Evolutionary conservation across 148 eudicot species (phyloP).

Genomic region (Polygonum maritimum): DNA sequence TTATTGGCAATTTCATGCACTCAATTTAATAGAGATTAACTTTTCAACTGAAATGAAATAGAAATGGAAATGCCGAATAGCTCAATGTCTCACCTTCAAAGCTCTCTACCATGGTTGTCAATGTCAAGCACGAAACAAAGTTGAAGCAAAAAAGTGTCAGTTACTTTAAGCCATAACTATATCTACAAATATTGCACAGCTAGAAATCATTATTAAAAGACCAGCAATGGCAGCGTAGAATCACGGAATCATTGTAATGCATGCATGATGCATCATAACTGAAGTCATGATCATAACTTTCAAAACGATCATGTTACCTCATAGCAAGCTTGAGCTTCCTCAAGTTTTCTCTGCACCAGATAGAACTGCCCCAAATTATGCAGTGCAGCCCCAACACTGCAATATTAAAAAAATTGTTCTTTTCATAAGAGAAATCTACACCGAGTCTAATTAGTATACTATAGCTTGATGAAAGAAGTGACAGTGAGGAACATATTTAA

Average conservation of each 20-base stretch:
- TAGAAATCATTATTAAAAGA: neutral
- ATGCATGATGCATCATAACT: neutral
- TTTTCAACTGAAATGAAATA: neutral
- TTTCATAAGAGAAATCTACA: neutral
- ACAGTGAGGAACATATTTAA: neutral
- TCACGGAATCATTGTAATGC: neutral
- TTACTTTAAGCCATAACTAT: neutral
- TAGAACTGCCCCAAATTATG: slow-evolving; percentile 95
- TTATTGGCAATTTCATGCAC: neutral
- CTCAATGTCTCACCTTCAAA: slow-evolving; percentile 53
- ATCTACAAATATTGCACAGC: neutral
- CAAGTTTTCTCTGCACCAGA: slow-evolving; percentile 57
- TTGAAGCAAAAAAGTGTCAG: neutral
- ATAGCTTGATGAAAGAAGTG: neutral
- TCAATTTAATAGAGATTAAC: neutral
- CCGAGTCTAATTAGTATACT: neutral
- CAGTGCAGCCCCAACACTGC: slow-evolving; percentile 86
- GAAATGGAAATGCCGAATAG: neutral
- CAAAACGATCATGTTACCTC: slow-evolving; percentile 42
- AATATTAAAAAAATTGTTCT: neutral
- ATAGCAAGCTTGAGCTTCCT: slow-evolving; percentile 63
- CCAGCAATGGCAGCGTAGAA: neutral
- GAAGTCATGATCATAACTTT: neutral
- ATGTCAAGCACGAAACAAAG: neutral
- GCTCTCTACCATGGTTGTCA: slow-evolving; percentile 51